phyloP scores from a whole-genome alignment of 2,329 filamentous ascomycete species.

The Penicillium sp. region DNA sequence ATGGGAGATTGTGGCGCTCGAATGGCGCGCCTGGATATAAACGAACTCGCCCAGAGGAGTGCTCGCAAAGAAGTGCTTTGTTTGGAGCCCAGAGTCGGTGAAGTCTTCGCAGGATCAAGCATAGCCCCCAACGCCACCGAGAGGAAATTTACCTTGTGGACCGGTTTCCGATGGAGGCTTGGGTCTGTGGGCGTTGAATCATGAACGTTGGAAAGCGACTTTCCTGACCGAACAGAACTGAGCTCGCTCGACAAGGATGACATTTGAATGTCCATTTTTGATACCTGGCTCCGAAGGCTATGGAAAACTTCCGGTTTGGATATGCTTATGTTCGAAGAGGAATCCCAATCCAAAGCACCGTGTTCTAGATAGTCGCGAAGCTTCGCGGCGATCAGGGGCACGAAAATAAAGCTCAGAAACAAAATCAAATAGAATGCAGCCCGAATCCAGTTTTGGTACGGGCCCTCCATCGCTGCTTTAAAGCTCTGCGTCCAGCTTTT shows the following conservation, averaged over 20 bases:
- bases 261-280: conserved; percentile 30
- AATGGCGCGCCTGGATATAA: not conserved
- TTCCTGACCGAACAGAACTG: conserved; percentile 24
- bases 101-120: conserved; percentile 61
- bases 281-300: conserved; percentile 27
- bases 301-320: conserved; percentile 26
- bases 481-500: not conserved
- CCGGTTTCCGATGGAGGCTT: conserved; percentile 14
- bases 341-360: conserved; percentile 3
- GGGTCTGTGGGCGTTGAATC: conserved; percentile 22
- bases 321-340: conserved; percentile 18
- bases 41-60: conserved; percentile 5
- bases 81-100: conserved; percentile 49
- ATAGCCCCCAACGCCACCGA: conserved; percentile 62
- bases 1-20: conserved; percentile 41
- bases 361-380: conserved; percentile 18
- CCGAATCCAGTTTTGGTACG: conserved; percentile 11
- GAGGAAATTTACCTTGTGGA: conserved; percentile 69
- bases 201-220: conserved; percentile 9
- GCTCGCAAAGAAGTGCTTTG: conserved; percentile 20
- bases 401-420: conserved; percentile 12
- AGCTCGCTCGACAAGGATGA: conserved; percentile 33
- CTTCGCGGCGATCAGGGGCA: conserved; percentile 10
- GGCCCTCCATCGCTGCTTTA: not conserved
- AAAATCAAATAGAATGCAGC: conserved; percentile 8